Evolutionary conservation across 176 grass and related monocot genomes (phyloP).

Genomic region (Saccharum spontaneum): DNA sequence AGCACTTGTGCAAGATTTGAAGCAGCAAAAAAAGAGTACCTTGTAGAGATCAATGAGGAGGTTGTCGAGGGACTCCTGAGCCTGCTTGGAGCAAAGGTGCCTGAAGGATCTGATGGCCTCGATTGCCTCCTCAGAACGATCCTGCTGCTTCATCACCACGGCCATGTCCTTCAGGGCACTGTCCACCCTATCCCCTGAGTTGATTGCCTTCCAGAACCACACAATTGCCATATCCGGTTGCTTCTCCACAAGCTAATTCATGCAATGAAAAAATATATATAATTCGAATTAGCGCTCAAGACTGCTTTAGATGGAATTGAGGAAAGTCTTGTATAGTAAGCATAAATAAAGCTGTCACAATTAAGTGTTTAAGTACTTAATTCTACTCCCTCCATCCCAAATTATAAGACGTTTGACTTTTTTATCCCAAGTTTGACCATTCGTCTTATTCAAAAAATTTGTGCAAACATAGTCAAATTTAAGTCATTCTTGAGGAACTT

Average conservation of each 20-base stretch:
- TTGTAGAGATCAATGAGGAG: conserved; percentile 97
- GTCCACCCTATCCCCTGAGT: conserved; percentile 76
- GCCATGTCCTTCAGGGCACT: conserved; percentile 92
- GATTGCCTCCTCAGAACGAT: conserved; percentile 68
- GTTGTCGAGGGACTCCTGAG: conserved; percentile 89
- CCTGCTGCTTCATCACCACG: conserved; percentile 88
- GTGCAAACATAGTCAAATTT: no score
- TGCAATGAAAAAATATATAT: neutral
- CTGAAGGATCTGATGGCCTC: conserved; percentile 87
- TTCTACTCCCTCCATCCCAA: no score
- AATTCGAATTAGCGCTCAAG: neutral
- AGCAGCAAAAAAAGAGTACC: conserved; percentile 31
- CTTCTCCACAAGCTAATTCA: conserved; percentile 81
- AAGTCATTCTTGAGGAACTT: no score
- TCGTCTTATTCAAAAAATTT: no score
- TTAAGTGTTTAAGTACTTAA: neutral
- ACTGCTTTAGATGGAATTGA: neutral
- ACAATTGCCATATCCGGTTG: conserved; percentile 62
- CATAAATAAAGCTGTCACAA: neutral
- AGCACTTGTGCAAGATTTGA: neutral
- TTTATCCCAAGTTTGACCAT: no score
- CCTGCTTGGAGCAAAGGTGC: conserved; percentile 85
- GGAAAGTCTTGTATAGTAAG: neutral
- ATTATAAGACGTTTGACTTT: no score
- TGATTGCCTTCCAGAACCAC: conserved; percentile 99